Base-by-base conservation (phyloP, 306 rosid species). In the Vigna nakashimae region DNA sequence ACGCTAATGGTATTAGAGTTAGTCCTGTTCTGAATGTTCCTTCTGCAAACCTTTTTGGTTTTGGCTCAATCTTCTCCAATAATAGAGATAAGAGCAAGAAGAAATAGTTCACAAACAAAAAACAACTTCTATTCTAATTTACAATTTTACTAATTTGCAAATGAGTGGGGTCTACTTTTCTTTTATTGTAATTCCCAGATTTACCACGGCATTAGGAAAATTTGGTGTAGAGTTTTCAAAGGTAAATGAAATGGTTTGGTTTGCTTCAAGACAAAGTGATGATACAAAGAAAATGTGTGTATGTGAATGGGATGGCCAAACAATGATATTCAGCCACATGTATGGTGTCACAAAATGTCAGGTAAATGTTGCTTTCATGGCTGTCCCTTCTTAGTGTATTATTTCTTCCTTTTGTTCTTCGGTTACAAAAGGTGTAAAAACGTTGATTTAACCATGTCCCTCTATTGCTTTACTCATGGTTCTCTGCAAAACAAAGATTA, bases 11-110 rank as follows among this genome's bases (percentile, higher is more conserved):
- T 63, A 71, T 79, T 78, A 57, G 84, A 78, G 84, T 89, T 64
- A 91, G 74, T 87, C 97, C 91, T 64, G 79, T 91, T 69, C 76
- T 93, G 49, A 93, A 91, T 78, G 91, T 93, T 80, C 91, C 89
- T 80, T 75, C 93, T 12, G 87, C 86, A 28, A 88, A 75, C 71
- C 73, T 93, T 16, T 90, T 91, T 69, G 93, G 97, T 58, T 77
- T 93, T n/a, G 89, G 91, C 10, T 90, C 92, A 69, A 86, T 93
- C 77, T 91, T 93, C 87, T 87, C 93, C 72, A 86, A 65, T 83
- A 86, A 74, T 49, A 93, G 81, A 74, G 89, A 84, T 60, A 88
- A 84, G 79, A 87, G 72, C 80, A 93, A 85, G 89, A 93, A 90
- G 78, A 88, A 91, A 84, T 88, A 85, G 82, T 56, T 53, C 38